Evolutionary conservation across 495 filamentous ascomycete species (phyloP), one percentile per base, ranked within the genome.

Genomic region (Ascobolus immersus): DNA sequence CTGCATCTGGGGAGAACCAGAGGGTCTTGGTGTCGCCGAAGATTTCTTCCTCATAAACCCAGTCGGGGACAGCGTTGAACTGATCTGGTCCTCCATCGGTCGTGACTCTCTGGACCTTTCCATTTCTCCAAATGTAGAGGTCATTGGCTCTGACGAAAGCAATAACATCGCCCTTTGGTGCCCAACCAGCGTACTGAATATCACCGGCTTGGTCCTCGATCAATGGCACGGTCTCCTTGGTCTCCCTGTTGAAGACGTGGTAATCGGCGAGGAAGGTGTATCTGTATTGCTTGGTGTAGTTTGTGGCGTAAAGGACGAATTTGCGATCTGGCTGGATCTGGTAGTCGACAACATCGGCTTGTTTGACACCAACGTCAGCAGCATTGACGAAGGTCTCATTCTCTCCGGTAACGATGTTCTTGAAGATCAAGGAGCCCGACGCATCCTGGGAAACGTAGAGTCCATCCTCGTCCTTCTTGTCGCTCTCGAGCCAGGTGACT

Each of bases 11-110:
- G 1, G 62, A 65, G 37, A 59, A 69, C 65, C 65, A 69, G 3
- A 67, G 50, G 1, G 57, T 51, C 13, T 52, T 54, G n/a, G 52
- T 51, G 37, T 48, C 50, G 17, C 56, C 52, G 28, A 65, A 59
- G 22, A 70, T 62, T 43, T 69, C 65, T 38, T 70, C 65, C 36
- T 69, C 65, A 40, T 70, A 69, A 4, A 70, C 65, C 65, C 65
- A 70, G 34, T 69, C 65, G 0, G 65, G 65, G 3, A 70, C 56
- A 8, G 56, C 65, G 27, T 70, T 64, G 43, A 70, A 68, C 25
- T 59, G 36, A 43, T 67, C 59, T 1, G 56, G 55, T 0, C 59
- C 55, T 17, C 64, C 65, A 44, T 69, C 55, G 7, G 50, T 41
- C 10, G 65, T 70, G 37, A 69, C 53, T 38, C 59, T 60, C 15